Evolutionary conservation across 2,329 filamentous ascomycete species (phyloP).

Genomic region (Didymella lethalis): DNA sequence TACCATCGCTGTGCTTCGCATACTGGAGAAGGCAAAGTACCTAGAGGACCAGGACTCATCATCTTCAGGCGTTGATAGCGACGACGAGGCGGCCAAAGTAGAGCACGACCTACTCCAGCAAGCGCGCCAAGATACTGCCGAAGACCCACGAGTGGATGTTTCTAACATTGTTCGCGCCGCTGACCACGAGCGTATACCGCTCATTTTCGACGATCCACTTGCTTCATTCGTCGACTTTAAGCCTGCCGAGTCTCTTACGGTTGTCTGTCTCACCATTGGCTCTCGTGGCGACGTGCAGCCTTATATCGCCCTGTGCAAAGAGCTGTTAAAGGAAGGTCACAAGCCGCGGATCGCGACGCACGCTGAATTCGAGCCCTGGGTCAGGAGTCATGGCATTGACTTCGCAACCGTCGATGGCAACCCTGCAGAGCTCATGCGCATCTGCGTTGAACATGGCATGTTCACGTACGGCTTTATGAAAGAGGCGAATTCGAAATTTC

Average conservation of each 20-base stretch:
- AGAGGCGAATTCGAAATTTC: conserved; percentile 77
- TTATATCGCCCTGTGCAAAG: conserved; percentile 95
- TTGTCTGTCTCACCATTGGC: conserved; percentile 95
- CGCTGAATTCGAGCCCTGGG: conserved; percentile 86
- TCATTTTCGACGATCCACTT: conserved; percentile 87
- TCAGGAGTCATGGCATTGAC: conserved; percentile 91
- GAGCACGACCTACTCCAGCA: conserved; percentile 83
- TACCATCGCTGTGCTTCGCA: conserved; percentile 78
- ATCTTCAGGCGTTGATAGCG: conserved; percentile 72
- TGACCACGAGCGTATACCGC: conserved; percentile 69
- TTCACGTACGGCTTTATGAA: conserved; percentile 91
- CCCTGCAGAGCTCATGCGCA: conserved; percentile 90
- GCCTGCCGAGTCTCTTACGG: conserved; percentile 76
- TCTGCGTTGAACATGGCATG: conserved; percentile 97
- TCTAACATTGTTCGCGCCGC: conserved; percentile 42
- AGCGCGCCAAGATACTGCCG: conserved; percentile 63
- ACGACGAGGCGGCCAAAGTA: conserved; percentile 76
- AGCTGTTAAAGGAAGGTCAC: conserved; percentile 86
- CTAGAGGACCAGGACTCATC: conserved; percentile 74
- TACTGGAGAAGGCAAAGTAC: conserved; percentile 75
- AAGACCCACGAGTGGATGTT: conserved; percentile 29
- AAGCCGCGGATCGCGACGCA: conserved; percentile 89
- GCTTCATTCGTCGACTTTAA: conserved; percentile 93
- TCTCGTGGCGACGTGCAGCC: conserved; percentile 96
- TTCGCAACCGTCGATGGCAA: conserved; percentile 90